Base-by-base conservation (phyloP, 139 green algal genomes). In the Nannochloris sp. region DNA sequence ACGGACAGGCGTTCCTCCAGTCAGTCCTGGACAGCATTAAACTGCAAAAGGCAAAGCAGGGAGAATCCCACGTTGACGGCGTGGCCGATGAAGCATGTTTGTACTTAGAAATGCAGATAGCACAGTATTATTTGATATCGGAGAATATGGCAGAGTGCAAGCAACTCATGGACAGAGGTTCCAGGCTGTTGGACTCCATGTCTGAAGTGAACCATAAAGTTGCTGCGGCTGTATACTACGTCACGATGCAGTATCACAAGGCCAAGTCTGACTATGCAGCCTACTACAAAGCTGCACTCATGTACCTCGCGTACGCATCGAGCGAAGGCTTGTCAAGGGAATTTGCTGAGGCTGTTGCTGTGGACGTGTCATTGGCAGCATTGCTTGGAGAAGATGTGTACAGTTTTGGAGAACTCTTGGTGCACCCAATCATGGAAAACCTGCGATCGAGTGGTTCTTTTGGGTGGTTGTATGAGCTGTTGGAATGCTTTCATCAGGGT, bases 351-450 rank as follows among this genome's bases (percentile, higher is more conserved):
- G 72, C 81, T 0, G 68, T 98, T 34, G 91, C 87, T 7, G 90
- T 97, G 37, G 94, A 99, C 77, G 78, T 98, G 25, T 86, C 82
- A 4, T 75, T 98, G 19, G 88, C 93, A 5, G 93, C 94, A 12
- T 79, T 99, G 50, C 84, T 99, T 34, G 94, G 91, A 1, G 87
- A 97, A 40, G 76, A 86, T 68, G 72, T 97, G 21, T 97, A 96
- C 86, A 91, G 81, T 75, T 98, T 99, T 80, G 94, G 89, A 3
- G 91, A 97, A 85, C 85, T 99, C 57, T 75, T 99, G 54, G 82
- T 88, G 70, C 94, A 99, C 78, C 94, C 94, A 36, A 95, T 99
- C 48, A 75, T 95, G n/a, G 67, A 82, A 4, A 60, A 72, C 11
- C 78, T 97, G 48, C 75, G 94, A 55, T 70, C 57, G 37, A 82